Evolutionary conservation across 2,329 filamentous ascomycete genomes (phyloP).

Genomic region (Cordyceps militaris): DNA sequence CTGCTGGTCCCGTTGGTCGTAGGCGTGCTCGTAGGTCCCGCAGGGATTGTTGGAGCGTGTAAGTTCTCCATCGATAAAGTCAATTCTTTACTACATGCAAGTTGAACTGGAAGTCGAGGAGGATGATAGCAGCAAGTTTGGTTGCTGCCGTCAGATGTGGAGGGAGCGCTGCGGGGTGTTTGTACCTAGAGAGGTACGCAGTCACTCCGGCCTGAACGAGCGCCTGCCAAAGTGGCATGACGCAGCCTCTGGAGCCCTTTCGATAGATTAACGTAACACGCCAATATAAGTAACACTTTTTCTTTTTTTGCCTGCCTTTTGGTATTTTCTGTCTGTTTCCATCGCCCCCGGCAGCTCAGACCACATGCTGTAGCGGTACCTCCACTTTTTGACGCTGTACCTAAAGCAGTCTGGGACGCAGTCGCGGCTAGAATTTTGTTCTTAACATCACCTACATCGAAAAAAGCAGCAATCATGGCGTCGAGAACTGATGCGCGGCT

Average conservation of each 20-base stretch:
- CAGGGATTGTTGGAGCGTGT: conserved; percentile 55
- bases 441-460: not conserved
- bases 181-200: conserved; percentile 8
- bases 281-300: too few species aligned
- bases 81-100: not conserved
- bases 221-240: not conserved
- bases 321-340: not conserved
- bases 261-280: too few species aligned
- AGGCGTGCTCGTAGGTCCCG: conserved; percentile 64
- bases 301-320: not conserved
- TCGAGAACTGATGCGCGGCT: conserved; percentile 83
- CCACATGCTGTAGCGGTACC: too few species aligned
- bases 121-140: not conserved
- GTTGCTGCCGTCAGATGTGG: not conserved
- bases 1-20: conserved; percentile 53
- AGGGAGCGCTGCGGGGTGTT: conserved; percentile 3
- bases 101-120: not conserved
- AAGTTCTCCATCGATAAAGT: conserved; percentile 43
- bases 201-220: not conserved
- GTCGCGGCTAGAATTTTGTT: not conserved
- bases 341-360: too few species aligned
- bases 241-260: not conserved
- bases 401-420: not conserved
- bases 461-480: conserved; percentile 51
- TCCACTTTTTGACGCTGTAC: conserved; percentile 6